Base-by-base conservation (phyloP, 2,329 filamentous ascomycete genomes). In the Hortaea sp. region DNA sequence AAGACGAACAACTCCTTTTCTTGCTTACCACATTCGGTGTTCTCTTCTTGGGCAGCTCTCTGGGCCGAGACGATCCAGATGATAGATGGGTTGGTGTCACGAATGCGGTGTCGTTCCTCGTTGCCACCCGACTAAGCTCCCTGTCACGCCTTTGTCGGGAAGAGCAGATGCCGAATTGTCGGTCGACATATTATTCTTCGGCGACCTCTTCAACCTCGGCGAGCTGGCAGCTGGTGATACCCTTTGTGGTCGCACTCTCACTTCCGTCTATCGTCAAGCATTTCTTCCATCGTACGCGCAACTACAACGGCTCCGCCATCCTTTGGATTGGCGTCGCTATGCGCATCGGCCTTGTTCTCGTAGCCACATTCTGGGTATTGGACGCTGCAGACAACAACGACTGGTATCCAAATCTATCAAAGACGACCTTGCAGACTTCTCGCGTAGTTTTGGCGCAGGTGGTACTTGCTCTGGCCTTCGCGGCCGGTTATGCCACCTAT, bases 141-240 rank as follows among this genome's bases (percentile, higher is more conserved):
- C 81, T 90, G 54, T 95, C 92, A 7, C 85, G 88, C 54, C 80
- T 98, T 13, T 98, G 92, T 63, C 84, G 92, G 48, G 92, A 98
- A 65, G 92, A 98, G 69, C 92, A 98, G 69, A 95, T 97, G 87
- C 92, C 92, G 0, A 94, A 84, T 69, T 98, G 92, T 71, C 81
- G 79, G 45, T 95, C 90, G 1, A 95, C 92, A 0, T 98, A 95
- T 70, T 98, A 98, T 62, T 84, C 88, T 4, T 95, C 90, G 0
- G 79, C 84, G 7, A 86, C 83, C 2, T 95, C 90, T 0, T 97
- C 92, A 0, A 97, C 89, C 1, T 95, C 90, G 2, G 86, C 90
- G 1, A 77, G 82, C 1, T 95, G 89, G 88, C 90, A 97, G 65
- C 75, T 95, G 12, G 66, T 74, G 6, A 84, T 97, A 41, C 88